Evolutionary conservation across 169 alveolate species (phyloP).

Genomic region (Miamiensis avidus): DNA sequence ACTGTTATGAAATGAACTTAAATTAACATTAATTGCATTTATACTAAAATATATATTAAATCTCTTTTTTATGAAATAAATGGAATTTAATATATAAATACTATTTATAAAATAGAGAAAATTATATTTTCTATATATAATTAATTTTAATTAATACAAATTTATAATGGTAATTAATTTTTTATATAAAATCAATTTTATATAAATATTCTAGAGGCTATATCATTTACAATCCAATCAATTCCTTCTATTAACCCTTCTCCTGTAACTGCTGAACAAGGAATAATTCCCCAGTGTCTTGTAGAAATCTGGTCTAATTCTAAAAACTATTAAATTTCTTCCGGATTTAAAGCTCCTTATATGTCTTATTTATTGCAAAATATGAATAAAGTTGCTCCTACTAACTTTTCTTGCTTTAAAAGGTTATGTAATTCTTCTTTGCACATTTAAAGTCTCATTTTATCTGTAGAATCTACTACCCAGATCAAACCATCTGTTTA

Average conservation of each 20-base stretch:
- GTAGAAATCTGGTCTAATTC: slow-evolving; percentile 76
- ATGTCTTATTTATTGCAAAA: slow-evolving; percentile 97
- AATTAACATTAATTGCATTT: too few species aligned
- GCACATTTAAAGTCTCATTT: slow-evolving; percentile 94
- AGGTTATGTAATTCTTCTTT: slow-evolving; percentile 93
- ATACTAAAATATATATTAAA: too few species aligned
- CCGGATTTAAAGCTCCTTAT: slow-evolving; percentile 89
- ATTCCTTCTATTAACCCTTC: slow-evolving; percentile 94
- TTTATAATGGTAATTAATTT: too few species aligned
- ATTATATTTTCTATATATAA: too few species aligned
- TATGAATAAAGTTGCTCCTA: slow-evolving; percentile 86
- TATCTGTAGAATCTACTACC: slow-evolving; percentile 98
- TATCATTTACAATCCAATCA: slow-evolving; percentile 94
- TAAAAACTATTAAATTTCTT: slow-evolving; percentile 80
- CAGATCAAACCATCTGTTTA: slow-evolving; percentile 98
- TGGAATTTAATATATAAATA: too few species aligned
- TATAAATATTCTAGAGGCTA: slow-evolving; percentile 88
- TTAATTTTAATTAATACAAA: too few species aligned
- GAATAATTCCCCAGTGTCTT: slow-evolving; percentile 94
- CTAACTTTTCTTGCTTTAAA: slow-evolving; percentile 92
- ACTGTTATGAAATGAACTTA: too few species aligned
- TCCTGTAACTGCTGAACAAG: slow-evolving; percentile 94
- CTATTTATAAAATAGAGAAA: too few species aligned
- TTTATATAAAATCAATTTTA: slow-evolving; percentile 47
- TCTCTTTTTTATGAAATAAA: too few species aligned